These are phyloP conservation scores for Trichoderma polysporum DNA, from an alignment of 2,329 filamentous ascomycete genomes.

Conservation along the genomic window DNA sequence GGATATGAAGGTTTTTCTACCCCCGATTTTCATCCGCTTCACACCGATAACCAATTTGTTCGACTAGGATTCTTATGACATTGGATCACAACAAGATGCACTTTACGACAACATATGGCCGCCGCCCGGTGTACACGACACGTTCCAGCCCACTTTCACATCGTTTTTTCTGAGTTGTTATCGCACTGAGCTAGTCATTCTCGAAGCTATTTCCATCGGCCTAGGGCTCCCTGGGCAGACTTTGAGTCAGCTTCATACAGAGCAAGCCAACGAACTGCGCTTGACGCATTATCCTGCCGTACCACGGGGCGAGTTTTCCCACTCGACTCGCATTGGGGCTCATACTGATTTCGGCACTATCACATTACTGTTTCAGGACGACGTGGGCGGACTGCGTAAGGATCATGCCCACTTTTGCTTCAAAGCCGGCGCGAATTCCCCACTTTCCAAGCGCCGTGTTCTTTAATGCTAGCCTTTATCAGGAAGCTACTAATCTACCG, in stretches of 20 bases:
- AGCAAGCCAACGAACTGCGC: neutral
- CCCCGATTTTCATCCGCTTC: neutral
- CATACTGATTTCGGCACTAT: slow-evolving; percentile 14
- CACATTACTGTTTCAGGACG: slow-evolving; percentile 7
- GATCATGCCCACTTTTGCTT: neutral
- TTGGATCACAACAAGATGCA: slow-evolving; percentile 9
- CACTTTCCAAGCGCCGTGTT: neutral
- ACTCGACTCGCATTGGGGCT: slow-evolving; percentile 13
- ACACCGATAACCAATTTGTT: neutral
- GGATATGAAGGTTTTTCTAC: slow-evolving; percentile 15
- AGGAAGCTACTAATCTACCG: neutral
- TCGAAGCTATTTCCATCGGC: slow-evolving; percentile 13
- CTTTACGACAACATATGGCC: slow-evolving; percentile 16
- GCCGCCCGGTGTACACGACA: slow-evolving; percentile 1
- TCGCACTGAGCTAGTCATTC: neutral
- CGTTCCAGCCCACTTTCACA: slow-evolving; percentile 8
- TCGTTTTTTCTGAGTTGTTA: slow-evolving; percentile 5
- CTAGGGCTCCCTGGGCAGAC: slow-evolving; percentile 6
- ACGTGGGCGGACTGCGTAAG: slow-evolving; percentile 11
- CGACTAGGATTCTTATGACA: slow-evolving; percentile 13
- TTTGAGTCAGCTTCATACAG: neutral
- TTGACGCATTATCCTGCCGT: slow-evolving; percentile 3
- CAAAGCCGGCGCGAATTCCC: neutral
- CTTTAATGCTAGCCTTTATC: neutral
- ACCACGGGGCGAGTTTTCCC: slow-evolving; percentile 1